phyloP scores from a whole-genome alignment of 805 yeast genomes.

The Hanseniaspora nectarophila region DNA sequence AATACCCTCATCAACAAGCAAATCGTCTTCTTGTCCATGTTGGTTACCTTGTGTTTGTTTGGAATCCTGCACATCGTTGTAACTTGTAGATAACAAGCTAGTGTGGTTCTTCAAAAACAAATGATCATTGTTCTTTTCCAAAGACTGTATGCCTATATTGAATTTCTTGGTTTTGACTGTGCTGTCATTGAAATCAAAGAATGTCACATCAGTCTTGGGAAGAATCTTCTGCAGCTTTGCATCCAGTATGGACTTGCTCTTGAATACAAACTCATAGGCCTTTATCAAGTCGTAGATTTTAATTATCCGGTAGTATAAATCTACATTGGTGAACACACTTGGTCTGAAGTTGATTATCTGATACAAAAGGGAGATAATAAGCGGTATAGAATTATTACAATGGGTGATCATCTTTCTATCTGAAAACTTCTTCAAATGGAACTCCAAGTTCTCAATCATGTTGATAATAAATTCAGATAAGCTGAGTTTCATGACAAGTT shows the following conservation, averaged over 20 bases:
- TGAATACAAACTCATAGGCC: constrained; percentile 13
- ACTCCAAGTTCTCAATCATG: neutral
- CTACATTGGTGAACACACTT: constrained; percentile 39
- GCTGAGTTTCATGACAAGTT: neutral
- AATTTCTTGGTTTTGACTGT: neutral
- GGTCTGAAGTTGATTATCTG: constrained; percentile 48
- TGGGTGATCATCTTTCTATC: neutral
- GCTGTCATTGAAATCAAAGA: neutral
- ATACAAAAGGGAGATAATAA: constrained; percentile 45
- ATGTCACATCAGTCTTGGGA: constrained; percentile 2
- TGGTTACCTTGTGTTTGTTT: neutral
- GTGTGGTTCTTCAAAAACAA: constrained; percentile 11
- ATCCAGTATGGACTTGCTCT: neutral
- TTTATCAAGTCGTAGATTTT: neutral
- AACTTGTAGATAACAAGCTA: constrained; percentile 3
- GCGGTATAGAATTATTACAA: constrained; percentile 35
- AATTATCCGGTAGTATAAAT: constrained; percentile 27
- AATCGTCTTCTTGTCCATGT: neutral
- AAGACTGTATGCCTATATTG: constrained; percentile 5
- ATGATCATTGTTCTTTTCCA: constrained; percentile 3
- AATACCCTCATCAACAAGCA: neutral
- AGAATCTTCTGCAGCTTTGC: constrained; percentile 1
- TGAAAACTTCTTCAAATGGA: constrained; percentile 22
- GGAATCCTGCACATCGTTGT: neutral
- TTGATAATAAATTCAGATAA: constrained; percentile 9